Conservation (phyloP, 2,329 filamentous ascomycete genomes). For the Scedosporium dehoogii region DNA sequence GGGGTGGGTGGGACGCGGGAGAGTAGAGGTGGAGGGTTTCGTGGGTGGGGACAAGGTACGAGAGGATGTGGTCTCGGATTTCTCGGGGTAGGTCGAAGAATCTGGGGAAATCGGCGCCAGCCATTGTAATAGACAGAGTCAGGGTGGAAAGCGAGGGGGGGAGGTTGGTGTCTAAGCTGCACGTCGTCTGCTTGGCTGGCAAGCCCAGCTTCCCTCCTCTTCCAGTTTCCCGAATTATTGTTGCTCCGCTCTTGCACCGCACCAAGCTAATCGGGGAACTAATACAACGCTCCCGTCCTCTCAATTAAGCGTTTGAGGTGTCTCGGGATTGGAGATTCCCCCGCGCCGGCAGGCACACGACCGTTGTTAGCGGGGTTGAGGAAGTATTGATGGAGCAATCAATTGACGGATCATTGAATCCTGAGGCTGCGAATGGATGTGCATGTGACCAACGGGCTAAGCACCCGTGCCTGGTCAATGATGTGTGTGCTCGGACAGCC, state of each 20-base stretch:
- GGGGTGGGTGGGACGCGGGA: conserved; percentile 40
- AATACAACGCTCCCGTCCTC: no score
- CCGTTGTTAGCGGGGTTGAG: no score
- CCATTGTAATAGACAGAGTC: not conserved
- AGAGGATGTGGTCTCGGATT: conserved; percentile 39
- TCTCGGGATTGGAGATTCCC: no score
- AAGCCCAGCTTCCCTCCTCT: no score
- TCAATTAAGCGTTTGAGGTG: no score
- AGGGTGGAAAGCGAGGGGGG: not conserved
- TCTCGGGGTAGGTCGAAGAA: conserved; percentile 45
- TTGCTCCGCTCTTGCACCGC: no score
- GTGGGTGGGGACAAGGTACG: conserved; percentile 39
- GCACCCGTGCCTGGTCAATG: not conserved
- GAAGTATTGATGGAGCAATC: no score
- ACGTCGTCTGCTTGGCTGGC: no score
- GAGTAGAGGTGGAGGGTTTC: conserved; percentile 53
- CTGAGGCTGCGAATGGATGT: not conserved
- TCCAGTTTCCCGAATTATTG: no score
- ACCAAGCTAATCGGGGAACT: no score
- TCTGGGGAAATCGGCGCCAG: not conserved
- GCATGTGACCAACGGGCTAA: not conserved
- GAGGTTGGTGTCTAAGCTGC: not conserved
- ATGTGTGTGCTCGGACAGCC: not conserved
- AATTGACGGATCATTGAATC: no score
- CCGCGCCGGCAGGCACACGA: no score